Evolutionary conservation across 257 asterid species (phyloP).

Genomic region (Perilla frutescens): DNA sequence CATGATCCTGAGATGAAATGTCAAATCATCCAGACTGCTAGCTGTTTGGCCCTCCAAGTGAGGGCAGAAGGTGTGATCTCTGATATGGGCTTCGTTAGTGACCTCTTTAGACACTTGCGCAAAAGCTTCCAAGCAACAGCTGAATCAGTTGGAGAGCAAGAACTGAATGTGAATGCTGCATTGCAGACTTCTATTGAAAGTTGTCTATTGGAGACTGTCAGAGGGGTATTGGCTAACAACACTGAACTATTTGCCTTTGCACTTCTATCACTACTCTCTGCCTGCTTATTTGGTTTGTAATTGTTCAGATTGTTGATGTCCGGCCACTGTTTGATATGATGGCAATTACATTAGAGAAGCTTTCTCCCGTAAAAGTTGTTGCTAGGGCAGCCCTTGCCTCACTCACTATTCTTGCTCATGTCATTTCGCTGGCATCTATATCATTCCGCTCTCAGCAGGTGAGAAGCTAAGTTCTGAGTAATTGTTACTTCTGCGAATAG

Average conservation of each 20-base stretch:
- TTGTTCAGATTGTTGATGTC: slow-evolving; percentile 73
- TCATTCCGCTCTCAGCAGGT: slow-evolving; percentile 83
- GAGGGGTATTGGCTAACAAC: slow-evolving; percentile 70
- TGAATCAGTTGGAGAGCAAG: slow-evolving; percentile 74
- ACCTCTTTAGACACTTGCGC: slow-evolving; percentile 92
- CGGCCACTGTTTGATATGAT: slow-evolving; percentile 90
- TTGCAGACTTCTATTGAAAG: slow-evolving; percentile 81
- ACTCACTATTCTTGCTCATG: slow-evolving; percentile 82
- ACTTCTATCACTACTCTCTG: not conserved
- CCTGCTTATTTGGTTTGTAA: slow-evolving; percentile 22
- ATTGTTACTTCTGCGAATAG: not conserved
- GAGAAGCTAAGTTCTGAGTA: slow-evolving; percentile 26
- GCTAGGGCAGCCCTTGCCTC: slow-evolving; percentile 90
- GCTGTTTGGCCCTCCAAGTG: slow-evolving; percentile 81
- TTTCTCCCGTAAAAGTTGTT: slow-evolving; percentile 72
- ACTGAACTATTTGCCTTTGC: not conserved
- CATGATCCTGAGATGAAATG: slow-evolving; percentile 82
- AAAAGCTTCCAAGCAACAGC: slow-evolving; percentile 90
- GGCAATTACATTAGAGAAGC: slow-evolving; percentile 91
- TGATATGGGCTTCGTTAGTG: slow-evolving; percentile 86
- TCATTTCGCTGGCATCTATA: slow-evolving; percentile 72
- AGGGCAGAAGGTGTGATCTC: slow-evolving; percentile 66
- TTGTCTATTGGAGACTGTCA: slow-evolving; percentile 85
- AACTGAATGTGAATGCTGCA: slow-evolving; percentile 57
- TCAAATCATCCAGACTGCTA: slow-evolving; percentile 71